Evolutionary conservation across 257 asterid genomes (phyloP), one percentile per base, ranked within the genome.

Genomic region (Datura wrightii): DNA sequence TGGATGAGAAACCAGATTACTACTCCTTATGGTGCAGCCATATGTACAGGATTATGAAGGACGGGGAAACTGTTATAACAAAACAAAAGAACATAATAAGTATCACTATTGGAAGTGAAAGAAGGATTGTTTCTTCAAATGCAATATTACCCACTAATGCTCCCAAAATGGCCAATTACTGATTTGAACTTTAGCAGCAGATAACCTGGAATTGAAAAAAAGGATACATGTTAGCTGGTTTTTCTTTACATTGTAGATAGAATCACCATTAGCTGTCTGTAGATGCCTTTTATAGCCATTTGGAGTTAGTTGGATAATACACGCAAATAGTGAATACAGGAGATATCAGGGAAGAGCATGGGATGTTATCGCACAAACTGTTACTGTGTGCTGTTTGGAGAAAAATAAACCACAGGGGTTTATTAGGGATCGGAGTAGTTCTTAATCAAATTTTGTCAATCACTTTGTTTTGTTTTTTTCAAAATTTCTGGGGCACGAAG

Each of bases 361-460:
- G 69, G 69, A 24, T 24, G 39, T 62, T 62, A 24, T 62, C 69
- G 39, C 69, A 62, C 16, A 62, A 62, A 62, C 69, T 62, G 69
- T 62, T 62, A 62, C 39, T 31, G 0, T 24, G 39, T 62, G 69
- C 15, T 62, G 69, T 62, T 62, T 62, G 39, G 69, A 1, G 69
- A 62, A 62, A 50, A 62, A 62, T 4, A 62, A 31, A 62, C 39
- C 39, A 19, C 24, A 19, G 69, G 69, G 69, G 1, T 62, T 62
- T 62, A 24, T 24, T 62, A 62, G 36, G 69, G 69, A 62, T 62
- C 41, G 11, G 69, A 60, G 9, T 18, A 62, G 41, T 62, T 62
- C 41, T 62, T 62, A 10, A 62, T 62, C 41, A 24, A 62, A 24
- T 24, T 62, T 3, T 63, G 70, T 63, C 42, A 0, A 31, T 63